These are phyloP conservation scores for Arthrobotrys musiformis DNA, from an alignment of 2,329 filamentous ascomycete species.

Conservation along the genomic window DNA sequence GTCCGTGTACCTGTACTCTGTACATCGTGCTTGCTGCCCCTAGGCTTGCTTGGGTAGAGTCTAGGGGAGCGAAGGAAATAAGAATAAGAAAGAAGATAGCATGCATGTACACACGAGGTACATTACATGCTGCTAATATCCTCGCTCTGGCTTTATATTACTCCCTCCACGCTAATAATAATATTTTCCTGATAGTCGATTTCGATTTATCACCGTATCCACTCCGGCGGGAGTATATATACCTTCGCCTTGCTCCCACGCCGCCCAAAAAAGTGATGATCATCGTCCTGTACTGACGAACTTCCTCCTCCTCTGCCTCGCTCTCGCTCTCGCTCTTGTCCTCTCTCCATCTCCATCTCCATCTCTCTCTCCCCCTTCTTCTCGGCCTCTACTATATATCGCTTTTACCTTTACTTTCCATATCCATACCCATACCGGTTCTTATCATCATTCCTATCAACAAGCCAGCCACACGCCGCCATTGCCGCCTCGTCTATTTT, in stretches of 20 bases:
- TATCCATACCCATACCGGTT: not conserved
- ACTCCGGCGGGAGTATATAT: conserved; percentile 48
- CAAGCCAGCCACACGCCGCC: not conserved
- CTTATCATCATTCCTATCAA: not conserved
- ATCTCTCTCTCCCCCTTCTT: not conserved
- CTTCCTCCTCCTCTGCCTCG: not conserved
- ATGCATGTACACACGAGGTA: conserved; percentile 12
- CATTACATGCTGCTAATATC: not conserved
- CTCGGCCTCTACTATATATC: not conserved
- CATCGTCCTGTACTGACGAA: conserved; percentile 40
- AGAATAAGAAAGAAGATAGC: conserved; percentile 20
- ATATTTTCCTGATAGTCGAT: conserved; percentile 14
- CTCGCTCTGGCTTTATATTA: conserved; percentile 28
- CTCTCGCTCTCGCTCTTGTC: not conserved
- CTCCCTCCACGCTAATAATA: conserved; percentile 18
- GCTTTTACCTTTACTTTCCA: not conserved
- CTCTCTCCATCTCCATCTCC: not conserved
- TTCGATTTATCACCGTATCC: conserved; percentile 13
- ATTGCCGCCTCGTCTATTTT: not conserved
- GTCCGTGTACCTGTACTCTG: not conserved
- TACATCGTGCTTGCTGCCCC: conserved; percentile 13
- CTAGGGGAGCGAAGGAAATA: conserved; percentile 16
- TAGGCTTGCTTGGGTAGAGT: conserved; percentile 4
- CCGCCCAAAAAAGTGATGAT: conserved; percentile 54
- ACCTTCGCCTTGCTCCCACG: conserved; percentile 38